These are phyloP conservation scores for Wakefieldia striispora DNA, from an alignment of 768 basidiomycete genomes.

Conservation along the genomic window DNA sequence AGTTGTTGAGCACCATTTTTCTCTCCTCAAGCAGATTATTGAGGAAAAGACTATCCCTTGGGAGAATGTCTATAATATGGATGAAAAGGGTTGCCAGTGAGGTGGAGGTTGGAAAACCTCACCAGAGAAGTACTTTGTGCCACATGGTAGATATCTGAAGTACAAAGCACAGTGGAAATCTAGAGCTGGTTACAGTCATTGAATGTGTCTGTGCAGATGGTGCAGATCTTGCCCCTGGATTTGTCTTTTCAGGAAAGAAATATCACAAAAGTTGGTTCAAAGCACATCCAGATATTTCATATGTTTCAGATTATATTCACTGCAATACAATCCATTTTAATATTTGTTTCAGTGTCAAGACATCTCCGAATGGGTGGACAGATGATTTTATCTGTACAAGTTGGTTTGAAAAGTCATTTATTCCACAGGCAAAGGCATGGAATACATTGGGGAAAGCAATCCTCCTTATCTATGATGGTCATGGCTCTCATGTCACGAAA, in stretches of 20 bases:
- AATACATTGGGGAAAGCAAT: slow-evolving; percentile 31
- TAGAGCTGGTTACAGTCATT: slow-evolving; percentile 47
- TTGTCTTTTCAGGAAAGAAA: slow-evolving; percentile 37
- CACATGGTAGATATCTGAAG: too few species aligned
- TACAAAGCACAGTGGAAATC: slow-evolving; percentile 28
- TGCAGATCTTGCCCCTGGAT: slow-evolving; percentile 33
- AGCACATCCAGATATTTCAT: too few species aligned
- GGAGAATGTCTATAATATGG: slow-evolving; percentile 31
- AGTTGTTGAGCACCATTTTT: slow-evolving; percentile 28
- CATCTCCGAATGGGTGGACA: slow-evolving; percentile 43
- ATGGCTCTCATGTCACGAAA: slow-evolving; percentile 38
- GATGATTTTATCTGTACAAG: slow-evolving; percentile 31
- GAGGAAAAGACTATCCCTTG: slow-evolving; percentile 26
- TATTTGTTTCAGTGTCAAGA: slow-evolving; percentile 26
- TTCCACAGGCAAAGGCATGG: slow-evolving; percentile 33
- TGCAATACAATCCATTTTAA: background rate
- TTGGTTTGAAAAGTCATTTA: slow-evolving; percentile 42
- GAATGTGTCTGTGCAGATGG: slow-evolving; percentile 27
- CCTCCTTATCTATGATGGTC: slow-evolving; percentile 43
- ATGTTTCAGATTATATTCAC: too few species aligned
- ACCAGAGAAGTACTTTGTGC: slow-evolving; percentile 20
- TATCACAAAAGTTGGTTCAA: background rate
- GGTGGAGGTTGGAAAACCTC: slow-evolving; percentile 26
- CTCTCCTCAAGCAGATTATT: slow-evolving; percentile 19
- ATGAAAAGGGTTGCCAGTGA: slow-evolving; percentile 12